These are phyloP conservation scores for Trypanosoma scelopori DNA, from an alignment of 208 protist genomes.

Conservation along the genomic window DNA sequence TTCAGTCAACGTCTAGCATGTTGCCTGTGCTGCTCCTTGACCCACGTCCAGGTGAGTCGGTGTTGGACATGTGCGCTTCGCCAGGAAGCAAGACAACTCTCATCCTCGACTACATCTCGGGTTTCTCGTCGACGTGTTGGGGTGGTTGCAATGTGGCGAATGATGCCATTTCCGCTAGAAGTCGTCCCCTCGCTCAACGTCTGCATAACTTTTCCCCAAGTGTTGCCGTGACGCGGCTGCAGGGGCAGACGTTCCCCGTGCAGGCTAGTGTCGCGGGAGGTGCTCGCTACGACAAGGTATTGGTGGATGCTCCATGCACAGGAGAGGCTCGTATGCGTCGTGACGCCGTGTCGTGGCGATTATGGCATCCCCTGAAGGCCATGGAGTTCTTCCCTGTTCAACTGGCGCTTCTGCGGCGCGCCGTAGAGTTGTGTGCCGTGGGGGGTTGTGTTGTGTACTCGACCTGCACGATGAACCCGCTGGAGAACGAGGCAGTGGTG, in stretches of 20 bases:
- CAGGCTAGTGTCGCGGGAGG: conserved; percentile 16
- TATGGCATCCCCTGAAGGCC: conserved; percentile 75
- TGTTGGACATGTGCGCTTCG: conserved; percentile 86
- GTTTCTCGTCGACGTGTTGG: not conserved
- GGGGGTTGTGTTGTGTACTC: conserved; percentile 93
- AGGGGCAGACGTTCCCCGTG: conserved; percentile 26
- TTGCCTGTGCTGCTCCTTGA: conserved; percentile 68
- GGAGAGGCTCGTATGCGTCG: conserved; percentile 91
- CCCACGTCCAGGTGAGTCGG: conserved; percentile 52
- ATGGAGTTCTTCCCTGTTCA: conserved; percentile 75
- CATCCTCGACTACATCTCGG: conserved; percentile 54
- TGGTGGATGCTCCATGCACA: conserved; percentile 95
- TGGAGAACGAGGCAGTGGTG: conserved; percentile 96
- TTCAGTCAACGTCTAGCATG: conserved; percentile 79
- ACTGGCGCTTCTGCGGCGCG: conserved; percentile 67
- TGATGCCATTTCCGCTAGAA: conserved; percentile 45
- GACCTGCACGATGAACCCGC: conserved; percentile 96
- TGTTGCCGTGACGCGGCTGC: conserved; percentile 37
- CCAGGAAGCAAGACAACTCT: conserved; percentile 80
- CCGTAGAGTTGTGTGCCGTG: conserved; percentile 50
- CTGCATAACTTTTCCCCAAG: conserved; percentile 39
- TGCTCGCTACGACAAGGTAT: conserved; percentile 73
- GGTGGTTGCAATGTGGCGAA: conserved; percentile 66
- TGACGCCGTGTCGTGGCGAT: conserved; percentile 68
- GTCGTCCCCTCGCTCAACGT: conserved; percentile 37